A percentile compares a stretch with the other conserved stretches of the same genome.
phyloP scores from a whole-genome alignment of 441 rosid genomes.

The Gossypium gossypioides region DNA sequence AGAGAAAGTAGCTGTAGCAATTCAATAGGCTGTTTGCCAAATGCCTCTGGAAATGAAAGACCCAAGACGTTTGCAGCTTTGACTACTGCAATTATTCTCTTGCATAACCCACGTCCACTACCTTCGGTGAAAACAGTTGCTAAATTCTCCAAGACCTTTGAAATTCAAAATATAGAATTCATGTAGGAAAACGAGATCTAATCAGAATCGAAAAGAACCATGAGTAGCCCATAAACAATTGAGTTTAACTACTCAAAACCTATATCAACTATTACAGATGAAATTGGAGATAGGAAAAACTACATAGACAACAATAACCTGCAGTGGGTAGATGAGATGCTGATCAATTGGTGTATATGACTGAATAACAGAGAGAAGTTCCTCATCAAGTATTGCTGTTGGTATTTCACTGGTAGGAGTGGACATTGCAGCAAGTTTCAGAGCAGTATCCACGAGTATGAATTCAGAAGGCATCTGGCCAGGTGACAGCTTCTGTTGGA shows the following conservation, averaged over 20 bases:
- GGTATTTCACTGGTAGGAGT: conserved; percentile 47
- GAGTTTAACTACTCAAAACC: conserved; percentile 2
- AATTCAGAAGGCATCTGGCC: conserved; percentile 66
- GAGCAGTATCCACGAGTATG: conserved; percentile 62
- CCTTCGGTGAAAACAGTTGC: conserved; percentile 64
- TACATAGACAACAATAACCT: conserved; percentile 39
- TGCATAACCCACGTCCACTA: conserved; percentile 76
- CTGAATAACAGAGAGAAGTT: conserved; percentile 53
- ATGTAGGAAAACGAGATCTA: conserved; percentile 8
- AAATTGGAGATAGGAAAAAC: conserved; percentile 2
- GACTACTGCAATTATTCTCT: conserved; percentile 73
- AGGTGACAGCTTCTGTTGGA: conserved; percentile 85
- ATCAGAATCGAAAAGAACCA: conserved; percentile 2
- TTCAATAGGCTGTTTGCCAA: conserved; percentile 78
- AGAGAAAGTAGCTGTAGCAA: conserved; percentile 90
- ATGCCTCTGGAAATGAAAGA: conserved; percentile 82
- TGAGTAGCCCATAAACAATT: not conserved
- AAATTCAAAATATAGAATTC: conserved; percentile 14
- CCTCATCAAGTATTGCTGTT: conserved; percentile 47
- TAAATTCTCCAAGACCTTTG: conserved; percentile 73
- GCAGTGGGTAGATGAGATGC: conserved; percentile 45
- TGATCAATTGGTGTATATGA: conserved; percentile 38
- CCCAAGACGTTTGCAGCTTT: conserved; percentile 86
- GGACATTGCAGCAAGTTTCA: conserved; percentile 69
- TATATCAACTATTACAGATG: not conserved